Evolutionary conservation across 805 yeast species (phyloP).

Genomic region (Candida arabinofermentans): DNA sequence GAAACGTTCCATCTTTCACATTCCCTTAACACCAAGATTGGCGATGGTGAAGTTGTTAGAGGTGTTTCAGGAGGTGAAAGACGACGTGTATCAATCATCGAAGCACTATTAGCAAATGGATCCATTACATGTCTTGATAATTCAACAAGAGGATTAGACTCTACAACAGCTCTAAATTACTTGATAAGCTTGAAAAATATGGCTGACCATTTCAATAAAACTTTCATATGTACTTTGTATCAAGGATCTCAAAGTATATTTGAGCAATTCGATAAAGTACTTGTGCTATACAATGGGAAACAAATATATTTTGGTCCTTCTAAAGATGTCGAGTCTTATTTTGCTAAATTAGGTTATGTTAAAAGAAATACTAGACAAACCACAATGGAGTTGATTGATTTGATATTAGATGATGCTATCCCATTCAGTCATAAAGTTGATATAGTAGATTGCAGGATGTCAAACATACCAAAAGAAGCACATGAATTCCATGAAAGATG

Average conservation of each 20-base stretch:
- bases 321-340: slow-evolving; percentile 49
- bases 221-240: slow-evolving; percentile 19
- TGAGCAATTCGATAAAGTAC: slow-evolving; percentile 58
- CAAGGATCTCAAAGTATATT: slow-evolving; percentile 68
- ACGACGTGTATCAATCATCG: slow-evolving; percentile 80
- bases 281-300: slow-evolving; percentile 54
- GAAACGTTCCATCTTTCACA: slow-evolving; percentile 52
- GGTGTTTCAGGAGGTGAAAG: slow-evolving; percentile 84
- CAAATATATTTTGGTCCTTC: slow-evolving; percentile 57
- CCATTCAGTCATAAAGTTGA: slow-evolving; percentile 16
- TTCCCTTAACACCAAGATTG: slow-evolving; percentile 45
- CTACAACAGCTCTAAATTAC: slow-evolving; percentile 79
- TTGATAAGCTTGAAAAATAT: slow-evolving; percentile 54
- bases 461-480: slow-evolving; percentile 56
- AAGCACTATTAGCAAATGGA: slow-evolving; percentile 63
- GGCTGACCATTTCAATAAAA: slow-evolving; percentile 10
- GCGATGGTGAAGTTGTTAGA: slow-evolving; percentile 44
- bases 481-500: slow-evolving; percentile 59
- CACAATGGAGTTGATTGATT: slow-evolving; percentile 25
- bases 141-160: slow-evolving; percentile 81
- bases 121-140: slow-evolving; percentile 72
- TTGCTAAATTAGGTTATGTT: slow-evolving; percentile 58
- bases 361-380: slow-evolving; percentile 17
- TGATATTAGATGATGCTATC: slow-evolving; percentile 13
- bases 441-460: slow-evolving; percentile 13